Evolutionary conservation across 2,329 filamentous ascomycete species (phyloP), one percentile per base, ranked within the genome.

Genomic region (Helminthosporium solani): DNA sequence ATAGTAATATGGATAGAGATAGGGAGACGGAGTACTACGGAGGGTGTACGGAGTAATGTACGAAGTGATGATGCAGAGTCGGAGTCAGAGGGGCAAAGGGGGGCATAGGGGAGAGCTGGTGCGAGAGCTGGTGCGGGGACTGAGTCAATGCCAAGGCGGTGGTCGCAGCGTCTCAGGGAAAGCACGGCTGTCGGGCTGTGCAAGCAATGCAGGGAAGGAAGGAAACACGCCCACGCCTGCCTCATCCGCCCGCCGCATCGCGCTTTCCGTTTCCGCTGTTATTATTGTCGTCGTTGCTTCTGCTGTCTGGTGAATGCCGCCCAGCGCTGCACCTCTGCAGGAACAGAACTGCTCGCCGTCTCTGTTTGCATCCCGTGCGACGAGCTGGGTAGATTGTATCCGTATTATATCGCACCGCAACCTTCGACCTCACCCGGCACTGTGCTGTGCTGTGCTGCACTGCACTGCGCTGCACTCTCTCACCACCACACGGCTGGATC

Each of bases 81-180:
- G 33, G 37, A 28, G 23, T 12, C n/a, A 18, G 25, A 28, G 21
- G n/a, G n/a, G 21, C 12, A 21, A 25, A 30, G 25, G 23, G 16
- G 37, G 15, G 9, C 8, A 15, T 9, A 8, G 15, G 23, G 21
- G 23, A 7, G 20, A 6, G 37, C 14, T 40, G 37, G 18, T 25
- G 20, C 6, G 34, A 42, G 49, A 48, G 57, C 46, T 47, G 55
- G 23, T 25, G 23, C 23, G 23, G 23, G 23, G 23, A 6, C 6
- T 6, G 9, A 9, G 23, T 6, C 23, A 25, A 6, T 6, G 5
- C 23, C 6, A 9, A 5, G 9, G 23, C 23, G 23, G 5, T 5
- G 23, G 23, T 25, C 23, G 25, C 40, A 33, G 38, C 44, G 56
- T 56, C 57, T 59, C 54, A 57, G 47, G 55, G 47, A 47, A 43